Conservation (phyloP, 768 basidiomycete genomes). For the Dendrothele bispora region DNA sequence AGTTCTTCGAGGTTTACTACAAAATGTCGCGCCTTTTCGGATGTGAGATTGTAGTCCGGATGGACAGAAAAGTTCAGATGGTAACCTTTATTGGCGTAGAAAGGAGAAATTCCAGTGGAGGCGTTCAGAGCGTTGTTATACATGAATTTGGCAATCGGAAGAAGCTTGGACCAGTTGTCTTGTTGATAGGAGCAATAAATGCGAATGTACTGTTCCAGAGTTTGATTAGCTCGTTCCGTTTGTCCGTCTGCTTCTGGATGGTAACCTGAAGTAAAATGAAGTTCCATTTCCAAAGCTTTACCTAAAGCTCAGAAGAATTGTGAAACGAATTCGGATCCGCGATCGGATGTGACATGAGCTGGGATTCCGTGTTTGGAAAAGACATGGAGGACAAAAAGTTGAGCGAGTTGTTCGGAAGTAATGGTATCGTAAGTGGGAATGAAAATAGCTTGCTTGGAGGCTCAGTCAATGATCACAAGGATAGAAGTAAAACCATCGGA, state of each 20-base stretch:
- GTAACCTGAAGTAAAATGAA: conserved; percentile 17
- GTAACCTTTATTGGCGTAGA: conserved; percentile 28
- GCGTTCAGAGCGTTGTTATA: conserved; percentile 25
- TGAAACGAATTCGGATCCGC: conserved; percentile 19
- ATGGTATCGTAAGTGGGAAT: conserved; percentile 11
- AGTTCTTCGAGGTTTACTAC: conserved; percentile 17
- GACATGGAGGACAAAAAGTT: conserved; percentile 13
- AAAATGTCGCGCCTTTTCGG: conserved; percentile 12
- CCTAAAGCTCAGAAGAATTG: conserved; percentile 15
- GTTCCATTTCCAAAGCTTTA: conserved; percentile 11
- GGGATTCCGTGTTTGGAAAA: conserved; percentile 23
- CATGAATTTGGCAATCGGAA: conserved; percentile 25
- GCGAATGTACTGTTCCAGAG: conserved; percentile 20
- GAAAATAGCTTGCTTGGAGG: conserved; percentile 11
- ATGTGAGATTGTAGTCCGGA: conserved; percentile 14
- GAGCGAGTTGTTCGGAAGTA: conserved; percentile 10
- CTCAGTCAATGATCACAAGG: conserved; percentile 6
- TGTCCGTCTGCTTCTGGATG: conserved; percentile 23
- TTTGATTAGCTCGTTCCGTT: conserved; percentile 22
- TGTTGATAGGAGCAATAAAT: conserved; percentile 23
- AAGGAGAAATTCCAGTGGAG: conserved; percentile 24
- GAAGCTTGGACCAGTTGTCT: conserved; percentile 22
- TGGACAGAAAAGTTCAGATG: conserved; percentile 19
- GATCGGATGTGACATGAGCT: conserved; percentile 14
- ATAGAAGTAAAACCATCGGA: conserved; percentile 16